Evolutionary conservation across 495 filamentous ascomycete genomes (phyloP).

Genomic region (Hypoxylon crocopeplum): DNA sequence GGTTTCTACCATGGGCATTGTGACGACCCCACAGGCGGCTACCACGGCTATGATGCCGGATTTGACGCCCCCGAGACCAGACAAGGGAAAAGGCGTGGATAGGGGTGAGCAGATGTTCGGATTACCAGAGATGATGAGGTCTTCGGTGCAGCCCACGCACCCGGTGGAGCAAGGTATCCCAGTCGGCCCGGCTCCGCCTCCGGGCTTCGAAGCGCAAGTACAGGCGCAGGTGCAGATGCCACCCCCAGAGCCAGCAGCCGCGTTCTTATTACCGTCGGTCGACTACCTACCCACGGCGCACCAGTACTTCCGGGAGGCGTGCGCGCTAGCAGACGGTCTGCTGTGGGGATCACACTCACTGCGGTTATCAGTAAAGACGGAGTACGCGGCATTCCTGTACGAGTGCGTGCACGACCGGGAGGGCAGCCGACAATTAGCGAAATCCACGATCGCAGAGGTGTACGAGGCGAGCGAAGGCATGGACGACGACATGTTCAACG

Average conservation of each 20-base stretch:
- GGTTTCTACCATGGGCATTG: constrained; percentile 48
- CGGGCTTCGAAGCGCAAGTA: constrained; percentile 55
- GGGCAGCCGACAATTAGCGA: constrained; percentile 75
- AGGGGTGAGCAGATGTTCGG: constrained; percentile 24
- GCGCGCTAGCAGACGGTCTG: constrained; percentile 72
- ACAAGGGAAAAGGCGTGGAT: constrained; percentile 56
- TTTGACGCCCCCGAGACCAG: constrained; percentile 37
- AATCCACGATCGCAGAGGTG: constrained; percentile 84
- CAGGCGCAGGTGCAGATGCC: constrained; percentile 42
- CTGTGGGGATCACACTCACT: constrained; percentile 90
- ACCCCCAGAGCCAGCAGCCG: constrained; percentile 56
- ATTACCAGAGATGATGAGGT: too few relatives aligned
- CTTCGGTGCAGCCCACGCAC: constrained; percentile 51
- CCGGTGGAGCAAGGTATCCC: constrained; percentile 55
- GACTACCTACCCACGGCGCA: constrained; percentile 86
- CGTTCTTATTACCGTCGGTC: constrained; percentile 77
- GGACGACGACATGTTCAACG: constrained; percentile 86
- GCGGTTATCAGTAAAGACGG: constrained; percentile 87
- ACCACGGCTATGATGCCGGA: constrained; percentile 17
- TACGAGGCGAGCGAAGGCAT: constrained; percentile 90
- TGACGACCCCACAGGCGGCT: constrained; percentile 21
- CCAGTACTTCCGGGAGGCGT: constrained; percentile 79
- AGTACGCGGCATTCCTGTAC: constrained; percentile 93
- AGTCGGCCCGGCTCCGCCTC: constrained; percentile 57
- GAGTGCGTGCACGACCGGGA: constrained; percentile 87